phyloP scores from a whole-genome alignment of 2,329 filamentous ascomycete genomes.

The Claviceps paspali region DNA sequence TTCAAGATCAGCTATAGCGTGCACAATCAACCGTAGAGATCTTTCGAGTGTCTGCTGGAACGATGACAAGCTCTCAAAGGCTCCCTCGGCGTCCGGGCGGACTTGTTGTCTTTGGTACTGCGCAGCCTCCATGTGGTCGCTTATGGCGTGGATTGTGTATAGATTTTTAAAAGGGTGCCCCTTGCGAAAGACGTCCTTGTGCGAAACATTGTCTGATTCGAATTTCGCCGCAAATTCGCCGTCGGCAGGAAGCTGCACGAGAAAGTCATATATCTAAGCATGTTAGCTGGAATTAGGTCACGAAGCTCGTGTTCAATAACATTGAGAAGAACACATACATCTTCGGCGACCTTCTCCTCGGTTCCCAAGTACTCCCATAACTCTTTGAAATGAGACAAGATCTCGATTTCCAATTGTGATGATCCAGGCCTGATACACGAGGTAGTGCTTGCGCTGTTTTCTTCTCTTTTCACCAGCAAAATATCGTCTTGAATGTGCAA shows the following conservation, averaged over 20 bases:
- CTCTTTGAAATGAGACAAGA: slow-evolving; percentile 69
- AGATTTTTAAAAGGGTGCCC: slow-evolving; percentile 57
- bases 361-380: slow-evolving; percentile 69
- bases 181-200: slow-evolving; percentile 50
- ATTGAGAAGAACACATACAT: slow-evolving; percentile 31
- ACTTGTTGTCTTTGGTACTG: slow-evolving; percentile 17
- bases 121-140: slow-evolving; percentile 38
- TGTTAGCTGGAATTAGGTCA: slow-evolving; percentile 8
- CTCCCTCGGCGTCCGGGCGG: slow-evolving; percentile 8
- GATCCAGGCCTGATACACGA: slow-evolving; percentile 33
- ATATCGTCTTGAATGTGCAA: slow-evolving; percentile 49
- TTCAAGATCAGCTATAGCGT: slow-evolving; percentile 43
- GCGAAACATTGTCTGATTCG: slow-evolving; percentile 33
- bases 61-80: slow-evolving; percentile 2
- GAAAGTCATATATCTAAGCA: slow-evolving; percentile 50
- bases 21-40: slow-evolving; percentile 38
- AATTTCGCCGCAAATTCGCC: slow-evolving; percentile 45
- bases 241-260: slow-evolving; percentile 55
- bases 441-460: slow-evolving; percentile 27
- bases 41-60: slow-evolving; percentile 17
- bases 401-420: slow-evolving; percentile 57
- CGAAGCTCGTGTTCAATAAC: background rate
- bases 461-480: slow-evolving; percentile 48
- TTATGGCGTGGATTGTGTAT: slow-evolving; percentile 55
- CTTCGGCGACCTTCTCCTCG: slow-evolving; percentile 51